These are phyloP conservation scores for Coniochaeta sp. DNA, from an alignment of 2,329 filamentous ascomycete genomes.

Conservation along the genomic window DNA sequence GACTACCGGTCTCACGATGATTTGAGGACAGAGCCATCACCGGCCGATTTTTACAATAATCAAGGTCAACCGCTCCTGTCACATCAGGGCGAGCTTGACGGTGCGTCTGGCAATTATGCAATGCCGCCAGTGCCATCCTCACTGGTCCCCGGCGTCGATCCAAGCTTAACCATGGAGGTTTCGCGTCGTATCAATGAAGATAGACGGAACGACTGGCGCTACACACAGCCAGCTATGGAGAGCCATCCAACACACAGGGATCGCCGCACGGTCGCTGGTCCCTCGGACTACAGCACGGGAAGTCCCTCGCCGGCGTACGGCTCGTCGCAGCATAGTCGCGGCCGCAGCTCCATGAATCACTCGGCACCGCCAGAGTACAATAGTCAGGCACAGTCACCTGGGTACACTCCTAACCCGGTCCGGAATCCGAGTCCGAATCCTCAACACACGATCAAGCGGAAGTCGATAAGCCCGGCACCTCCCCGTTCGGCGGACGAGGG, in stretches of 20 bases:
- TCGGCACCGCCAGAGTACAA: conserved; percentile 12
- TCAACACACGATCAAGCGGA: conserved; percentile 54
- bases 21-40: background rate
- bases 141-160: conserved; percentile 55
- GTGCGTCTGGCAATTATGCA: conserved; percentile 27
- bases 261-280: conserved; percentile 26
- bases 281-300: conserved; percentile 14
- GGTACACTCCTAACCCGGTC: conserved; percentile 31
- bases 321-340: conserved; percentile 31
- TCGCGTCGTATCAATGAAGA: conserved; percentile 51
- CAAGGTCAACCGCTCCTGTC: conserved; percentile 21
- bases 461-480: conserved; percentile 69
- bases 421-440: conserved; percentile 29
- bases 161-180: conserved; percentile 47
- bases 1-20: conserved; percentile 6
- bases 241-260: conserved; percentile 32
- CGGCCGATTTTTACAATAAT: conserved; percentile 12
- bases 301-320: conserved; percentile 22
- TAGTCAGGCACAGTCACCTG: conserved; percentile 21
- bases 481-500: conserved; percentile 30
- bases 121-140: conserved; percentile 46
- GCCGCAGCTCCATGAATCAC: conserved; percentile 34
- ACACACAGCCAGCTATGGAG: conserved; percentile 31
- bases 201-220: conserved; percentile 37
- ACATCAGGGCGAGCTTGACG: conserved; percentile 29